These are phyloP conservation scores for Pleurotus giganteus DNA, from an alignment of 768 basidiomycete species.

Conservation along the genomic window DNA sequence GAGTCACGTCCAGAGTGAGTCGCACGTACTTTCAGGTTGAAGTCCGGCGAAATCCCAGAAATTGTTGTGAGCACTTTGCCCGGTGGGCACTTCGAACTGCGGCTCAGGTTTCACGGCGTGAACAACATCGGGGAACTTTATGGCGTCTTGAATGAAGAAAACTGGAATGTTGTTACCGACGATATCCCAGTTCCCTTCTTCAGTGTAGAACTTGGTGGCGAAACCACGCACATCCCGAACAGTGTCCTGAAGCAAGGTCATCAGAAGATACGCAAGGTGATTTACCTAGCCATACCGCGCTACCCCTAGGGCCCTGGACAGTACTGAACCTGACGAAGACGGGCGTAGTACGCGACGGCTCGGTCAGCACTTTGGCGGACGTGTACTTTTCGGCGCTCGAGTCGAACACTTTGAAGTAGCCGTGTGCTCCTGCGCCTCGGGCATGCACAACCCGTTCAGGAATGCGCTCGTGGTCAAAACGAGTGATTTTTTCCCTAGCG, in stretches of 20 bases:
- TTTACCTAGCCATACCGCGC: slow-evolving; percentile 55
- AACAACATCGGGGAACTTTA: slow-evolving; percentile 84
- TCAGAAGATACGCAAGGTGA: background rate
- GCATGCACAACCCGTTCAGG: slow-evolving; percentile 80
- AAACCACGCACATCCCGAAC: slow-evolving; percentile 89
- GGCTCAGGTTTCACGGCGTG: slow-evolving; percentile 88
- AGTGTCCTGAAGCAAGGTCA: slow-evolving; percentile 44
- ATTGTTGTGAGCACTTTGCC: slow-evolving; percentile 75
- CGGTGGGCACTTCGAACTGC: slow-evolving; percentile 74
- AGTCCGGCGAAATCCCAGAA: slow-evolving; percentile 85
- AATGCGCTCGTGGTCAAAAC: slow-evolving; percentile 88
- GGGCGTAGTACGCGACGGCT: slow-evolving; percentile 69
- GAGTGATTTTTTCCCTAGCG: slow-evolving; percentile 70
- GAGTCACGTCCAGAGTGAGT: slow-evolving; percentile 1
- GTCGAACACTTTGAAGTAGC: slow-evolving; percentile 76
- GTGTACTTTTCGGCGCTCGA: slow-evolving; percentile 70
- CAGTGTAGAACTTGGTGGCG: slow-evolving; percentile 79
- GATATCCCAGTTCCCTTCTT: slow-evolving; percentile 86
- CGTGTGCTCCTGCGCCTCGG: slow-evolving; percentile 77
- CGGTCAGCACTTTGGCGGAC: slow-evolving; percentile 67
- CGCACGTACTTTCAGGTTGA: slow-evolving; percentile 55
- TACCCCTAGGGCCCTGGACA: slow-evolving; percentile 79
- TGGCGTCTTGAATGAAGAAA: slow-evolving; percentile 78
- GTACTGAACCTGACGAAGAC: slow-evolving; percentile 85
- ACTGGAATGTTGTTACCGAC: slow-evolving; percentile 85